Evolutionary conservation across 1,139 yeast species (phyloP), one percentile per base, ranked within the genome.

Genomic region (Blastobotrys buckinghamii): DNA sequence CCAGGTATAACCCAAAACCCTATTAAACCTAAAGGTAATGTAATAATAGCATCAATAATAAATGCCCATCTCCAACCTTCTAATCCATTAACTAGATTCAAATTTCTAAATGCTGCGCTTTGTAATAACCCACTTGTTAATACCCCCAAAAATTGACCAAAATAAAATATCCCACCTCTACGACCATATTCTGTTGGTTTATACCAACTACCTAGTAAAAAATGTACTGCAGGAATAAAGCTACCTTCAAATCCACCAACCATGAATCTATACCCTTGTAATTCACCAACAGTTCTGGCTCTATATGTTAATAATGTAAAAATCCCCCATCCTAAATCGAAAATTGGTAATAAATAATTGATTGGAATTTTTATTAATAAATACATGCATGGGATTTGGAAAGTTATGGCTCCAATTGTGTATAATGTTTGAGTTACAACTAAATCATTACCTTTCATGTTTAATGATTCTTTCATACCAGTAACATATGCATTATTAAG

Each of bases 1-100:
- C 89, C 90, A 1, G 92, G 92, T 3, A 82, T 71, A 52, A 75
- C 59, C 57, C 77, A 73, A 56, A 80, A 74, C 0, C 90, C 90
- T 52, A 79, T 64, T 20, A 83, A 26, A 13, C 84, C 88, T 47
- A 84, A 78, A 0, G 81, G 81, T 30, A 76, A 29, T 10, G 80
- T 71, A 42, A 78, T 68, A 15, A 73, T 63, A 3, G 79, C 81
- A 56, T 78, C 81, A 53, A 77, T 68, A 20, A 78, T 69, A 51
- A 77, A 78, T 58, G 76, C 69, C 78, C 80, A 76, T 56, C 75
- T 73, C 72, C 78, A 78, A 6, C 68, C 74, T 53, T 55, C 60
- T 37, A 53, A 59, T 16, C 61, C 64, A 47, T 66, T 69, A 29
- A 79, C 79, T 13, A 29, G 4, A 50, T 72, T 67, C 59, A 65